Base-by-base conservation (phyloP, 305 asterid genomes). In the Fraxinus latifolia region DNA sequence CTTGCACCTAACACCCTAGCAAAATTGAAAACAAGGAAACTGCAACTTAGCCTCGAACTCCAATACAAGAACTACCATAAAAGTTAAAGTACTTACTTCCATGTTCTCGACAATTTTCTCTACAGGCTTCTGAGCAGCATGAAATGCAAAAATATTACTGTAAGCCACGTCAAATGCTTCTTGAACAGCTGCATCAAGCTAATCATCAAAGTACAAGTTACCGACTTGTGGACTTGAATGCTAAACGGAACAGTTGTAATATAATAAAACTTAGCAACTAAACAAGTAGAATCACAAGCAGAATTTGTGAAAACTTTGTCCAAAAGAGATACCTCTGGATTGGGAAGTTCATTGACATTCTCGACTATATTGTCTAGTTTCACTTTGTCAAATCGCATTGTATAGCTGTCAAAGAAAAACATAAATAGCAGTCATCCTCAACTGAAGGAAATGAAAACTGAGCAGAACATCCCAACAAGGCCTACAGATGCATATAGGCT, bases 121-220 rank as follows among this genome's bases (percentile, higher is more conserved):
- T 79, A 88, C 92, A 78, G 98, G 96, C 89, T 88, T 96, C 86
- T 96, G 99, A 70, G 96, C 95, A 36, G 90, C 92, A 67, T 96
- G 99, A 82, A 96, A 96, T 82, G 98, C 98, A 83, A 79, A 90
- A 78, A 96, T 96, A 85, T 96, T 96, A 83, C 84, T 73, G 86
- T 96, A 94, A 77, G 99, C 99, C 90, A 96, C 95, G 84, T 96
- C 97, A 90, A 96, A 96, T 80, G 99, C 98, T 86, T 92, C 93
- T 77, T 83, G 92, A 86, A 94, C 96, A 62, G 89, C 89, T 73
- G 94, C 90, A 79, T 92, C 94, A 84, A 96, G 99, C 99, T 96
- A 83, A 86, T 19, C 67, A 87, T 65, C 78, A 15, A 83, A 78
- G 60, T 55, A 62, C 77, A 12, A 29, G 79, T 83, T 83, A 82